phyloP scores from a whole-genome alignment of 345 rosid genomes.

The Eucalyptus sideroxylon region DNA sequence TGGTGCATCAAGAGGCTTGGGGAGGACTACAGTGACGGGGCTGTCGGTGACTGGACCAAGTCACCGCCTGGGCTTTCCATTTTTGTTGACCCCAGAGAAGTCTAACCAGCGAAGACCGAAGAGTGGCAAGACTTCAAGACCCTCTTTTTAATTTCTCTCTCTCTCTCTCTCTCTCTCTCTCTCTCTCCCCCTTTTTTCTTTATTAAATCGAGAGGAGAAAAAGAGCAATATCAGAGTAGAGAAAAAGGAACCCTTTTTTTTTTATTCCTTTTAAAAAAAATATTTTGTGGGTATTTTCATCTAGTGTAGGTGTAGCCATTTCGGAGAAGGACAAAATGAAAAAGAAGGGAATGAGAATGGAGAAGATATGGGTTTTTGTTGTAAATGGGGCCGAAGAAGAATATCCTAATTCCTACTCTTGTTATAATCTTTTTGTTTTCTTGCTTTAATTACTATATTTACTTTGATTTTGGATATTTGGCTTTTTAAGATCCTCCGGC shows the following conservation, averaged over 20 bases:
- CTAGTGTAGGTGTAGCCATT: background rate
- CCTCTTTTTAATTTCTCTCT: background rate
- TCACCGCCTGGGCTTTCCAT: constrained; percentile 73
- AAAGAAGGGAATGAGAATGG: background rate
- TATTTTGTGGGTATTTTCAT: background rate
- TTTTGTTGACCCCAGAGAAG: constrained; percentile 96
- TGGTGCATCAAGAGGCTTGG: constrained; percentile 93
- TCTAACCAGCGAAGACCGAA: constrained; percentile 7
- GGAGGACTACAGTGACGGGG: constrained; percentile 71
- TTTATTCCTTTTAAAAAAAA: background rate
- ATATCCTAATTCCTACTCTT: background rate
- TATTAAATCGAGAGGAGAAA: background rate
- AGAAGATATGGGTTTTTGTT: background rate
- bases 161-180: background rate
- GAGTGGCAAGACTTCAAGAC: background rate
- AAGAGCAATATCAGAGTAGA: background rate
- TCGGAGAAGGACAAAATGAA: background rate
- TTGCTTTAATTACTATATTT: background rate
- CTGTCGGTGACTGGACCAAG: constrained; percentile 83
- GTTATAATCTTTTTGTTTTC: background rate
- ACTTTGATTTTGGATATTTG: background rate
- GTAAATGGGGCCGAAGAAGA: background rate
- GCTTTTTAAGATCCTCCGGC: background rate
- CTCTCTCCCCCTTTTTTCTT: background rate
- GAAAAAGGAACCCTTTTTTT: background rate